Base-by-base conservation (phyloP, 1,284 basidiomycete genomes). In the Sphagnurus paluster region DNA sequence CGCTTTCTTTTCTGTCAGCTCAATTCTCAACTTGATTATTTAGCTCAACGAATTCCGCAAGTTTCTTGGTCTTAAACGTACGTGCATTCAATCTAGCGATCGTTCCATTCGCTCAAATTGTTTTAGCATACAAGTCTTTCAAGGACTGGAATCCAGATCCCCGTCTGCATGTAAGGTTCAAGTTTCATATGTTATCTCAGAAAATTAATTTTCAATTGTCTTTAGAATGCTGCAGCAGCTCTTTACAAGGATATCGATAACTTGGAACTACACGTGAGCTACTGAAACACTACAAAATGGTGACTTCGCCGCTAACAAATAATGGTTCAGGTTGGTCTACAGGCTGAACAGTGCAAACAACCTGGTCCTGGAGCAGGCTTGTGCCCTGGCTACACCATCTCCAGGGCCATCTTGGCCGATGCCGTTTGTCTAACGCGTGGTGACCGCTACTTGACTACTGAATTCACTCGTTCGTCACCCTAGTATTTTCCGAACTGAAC, bases 351-450 rank as follows among this genome's bases (percentile, higher is more conserved):
- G 61, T 60, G 83, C 8, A 93, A 93, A 60, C 60, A 66, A 10
- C 77, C 82, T 14, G 77, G 79, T 33, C 77, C 82, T 6, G 89
- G 89, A n/a, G 85, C 87, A 6, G 92, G 92, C 9, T 62, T 91
- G 3, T 90, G 88, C 63, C 88, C 90, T n/a, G 90, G 90, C 17
- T 92, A 84, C 69, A 93, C 91, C 6, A 88, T 93, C 57, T 90
- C 88, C 5, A 76, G 92, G 26, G 86, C 88, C 16, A 94, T 94
- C 54, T 72, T 94, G 13, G 76, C 85, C 10, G 91, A 94, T 60
- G 92, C 92, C 5, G 84, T 92, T 28, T 79, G 77, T 40, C 72
- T 93, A 35, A 77, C 72, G 33, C 69, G 81, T 28, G 87, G 90
- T 7, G 89, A 93, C 59, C 76, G 85, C n/a, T 93, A 87, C 67